These are phyloP conservation scores for Didymella pinodella DNA, from an alignment of 2,329 filamentous ascomycete species.

Conservation along the genomic window DNA sequence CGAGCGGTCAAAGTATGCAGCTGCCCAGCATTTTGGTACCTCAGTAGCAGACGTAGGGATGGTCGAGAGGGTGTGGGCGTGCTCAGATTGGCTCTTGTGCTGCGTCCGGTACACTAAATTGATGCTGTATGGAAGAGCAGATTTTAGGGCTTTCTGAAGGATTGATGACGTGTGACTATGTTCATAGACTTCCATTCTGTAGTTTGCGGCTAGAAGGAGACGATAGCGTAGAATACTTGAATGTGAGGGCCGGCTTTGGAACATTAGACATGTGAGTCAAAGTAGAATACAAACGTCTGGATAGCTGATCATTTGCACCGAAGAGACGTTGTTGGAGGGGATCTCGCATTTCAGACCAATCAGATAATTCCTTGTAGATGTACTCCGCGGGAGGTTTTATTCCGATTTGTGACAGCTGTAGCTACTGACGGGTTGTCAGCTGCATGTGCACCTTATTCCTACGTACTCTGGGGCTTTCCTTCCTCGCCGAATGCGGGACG, in stretches of 20 bases:
- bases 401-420: conserved; percentile 9
- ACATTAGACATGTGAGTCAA: background rate
- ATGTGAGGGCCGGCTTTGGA: background rate
- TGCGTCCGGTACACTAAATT: conserved; percentile 70
- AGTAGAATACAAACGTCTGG: background rate
- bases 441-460: background rate
- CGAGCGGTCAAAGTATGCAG: conserved; percentile 68
- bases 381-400: background rate
- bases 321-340: background rate
- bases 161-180: conserved; percentile 55
- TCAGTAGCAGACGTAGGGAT: conserved; percentile 40
- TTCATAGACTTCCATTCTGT: conserved; percentile 19
- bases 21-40: conserved; percentile 58
- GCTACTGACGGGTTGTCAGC: background rate
- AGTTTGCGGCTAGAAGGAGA: too few species aligned
- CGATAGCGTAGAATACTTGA: too few species aligned
- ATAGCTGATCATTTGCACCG: background rate
- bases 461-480: background rate
- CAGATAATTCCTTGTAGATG: background rate
- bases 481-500: background rate
- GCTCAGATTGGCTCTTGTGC: conserved; percentile 57
- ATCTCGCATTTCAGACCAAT: conserved; percentile 12
- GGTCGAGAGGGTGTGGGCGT: conserved; percentile 49
- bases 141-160: conserved; percentile 59
- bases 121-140: conserved; percentile 65